Base-by-base conservation (phyloP, 202 grass and related monocot genomes). In the Eragrostis tef region DNA sequence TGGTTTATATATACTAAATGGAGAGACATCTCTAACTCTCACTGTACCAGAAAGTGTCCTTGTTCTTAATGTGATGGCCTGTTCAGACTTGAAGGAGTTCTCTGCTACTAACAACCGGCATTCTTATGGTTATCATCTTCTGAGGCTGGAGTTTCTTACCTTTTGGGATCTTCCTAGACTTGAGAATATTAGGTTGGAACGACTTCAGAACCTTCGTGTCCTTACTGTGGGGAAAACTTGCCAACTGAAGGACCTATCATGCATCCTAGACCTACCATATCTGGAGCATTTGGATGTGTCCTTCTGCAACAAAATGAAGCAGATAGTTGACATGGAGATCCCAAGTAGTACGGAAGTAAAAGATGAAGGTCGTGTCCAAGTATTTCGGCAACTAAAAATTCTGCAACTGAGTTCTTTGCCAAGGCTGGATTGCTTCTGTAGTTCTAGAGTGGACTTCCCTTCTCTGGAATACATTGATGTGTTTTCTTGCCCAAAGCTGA, bases 391-490 rank as follows among this genome's bases (percentile, higher is more conserved):
- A 47, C 56, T 87, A 5, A 75, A 36, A 68, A 78, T 76, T 62
- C 51, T 87, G 60, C 71, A 87, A 16, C 16, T 82, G 54, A 70
- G 75, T 70, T 81, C 79, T 0, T 49, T 87, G 80, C 71, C 25
- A 61, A 82, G 49, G 25, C 53, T 87, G 53, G 25, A 26, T 12
- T 49, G 45, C n/a, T 58, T 87, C 20, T 81, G 36, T 42, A 69
- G 34, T n/a, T 24, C 17, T 77, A 11, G 39, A 63, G 29, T 83
- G 44, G 6, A 78, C 9, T 64, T 83, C 65, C 85, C 71, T 69
- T 77, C 66, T 81, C 63, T 87, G 47, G 85, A 87, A 67, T 76
- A 77, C 52, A 42, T 83, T 69, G 73, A 83, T 63, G 64, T 87
- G 52, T 70, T 77, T 52, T 19, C 27, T 67, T 87, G 79, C 15